Evolutionary conservation across 371 early-diverging fungal species (phyloP).

Genomic region (Entomophthora muscae): DNA sequence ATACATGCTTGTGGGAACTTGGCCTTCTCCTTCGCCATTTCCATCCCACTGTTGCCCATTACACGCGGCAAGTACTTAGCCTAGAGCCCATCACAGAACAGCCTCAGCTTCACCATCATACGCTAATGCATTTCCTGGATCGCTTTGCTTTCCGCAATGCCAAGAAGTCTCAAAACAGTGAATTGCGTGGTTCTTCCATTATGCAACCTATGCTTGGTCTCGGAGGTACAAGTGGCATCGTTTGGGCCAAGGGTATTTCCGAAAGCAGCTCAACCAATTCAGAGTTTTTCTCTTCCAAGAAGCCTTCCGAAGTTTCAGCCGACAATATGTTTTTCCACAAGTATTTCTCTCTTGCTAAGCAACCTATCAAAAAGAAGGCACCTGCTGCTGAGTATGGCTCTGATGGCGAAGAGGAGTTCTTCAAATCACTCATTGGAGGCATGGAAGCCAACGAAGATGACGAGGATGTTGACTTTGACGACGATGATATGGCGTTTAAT

Average conservation of each 20-base stretch:
- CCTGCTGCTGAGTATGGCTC: conserved; percentile 18
- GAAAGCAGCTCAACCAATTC: conserved; percentile 30
- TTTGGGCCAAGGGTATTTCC: conserved; percentile 17
- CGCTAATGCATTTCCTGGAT: conserved; percentile 84
- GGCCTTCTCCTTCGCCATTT: conserved; percentile 63
- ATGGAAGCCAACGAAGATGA: conserved; percentile 24
- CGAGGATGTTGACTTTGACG: conserved; percentile 30
- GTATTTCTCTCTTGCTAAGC: conserved; percentile 33
- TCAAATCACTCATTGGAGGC: conserved; percentile 22
- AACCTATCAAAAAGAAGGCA: conserved; percentile 23
- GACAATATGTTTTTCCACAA: conserved; percentile 71
- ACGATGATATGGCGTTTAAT: conserved; percentile 20
- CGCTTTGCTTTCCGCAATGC: conserved; percentile 90
- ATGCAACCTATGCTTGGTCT: conserved; percentile 32
- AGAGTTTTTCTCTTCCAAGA: conserved; percentile 34
- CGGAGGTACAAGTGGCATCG: conserved; percentile 11
- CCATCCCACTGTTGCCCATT: conserved; percentile 80
- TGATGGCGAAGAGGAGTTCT: conserved; percentile 31
- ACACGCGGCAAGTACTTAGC: conserved; percentile 48
- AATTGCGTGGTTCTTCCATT: conserved; percentile 26
- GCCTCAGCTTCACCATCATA: conserved; percentile 77
- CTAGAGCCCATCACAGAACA: conserved; percentile 48
- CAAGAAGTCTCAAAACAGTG: conserved; percentile 33
- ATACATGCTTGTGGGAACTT: conserved; percentile 80
- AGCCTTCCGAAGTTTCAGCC: conserved; percentile 32